Evolutionary conservation across 2,329 filamentous ascomycete genomes (phyloP).

Genomic region (Venturiaceae sp.): DNA sequence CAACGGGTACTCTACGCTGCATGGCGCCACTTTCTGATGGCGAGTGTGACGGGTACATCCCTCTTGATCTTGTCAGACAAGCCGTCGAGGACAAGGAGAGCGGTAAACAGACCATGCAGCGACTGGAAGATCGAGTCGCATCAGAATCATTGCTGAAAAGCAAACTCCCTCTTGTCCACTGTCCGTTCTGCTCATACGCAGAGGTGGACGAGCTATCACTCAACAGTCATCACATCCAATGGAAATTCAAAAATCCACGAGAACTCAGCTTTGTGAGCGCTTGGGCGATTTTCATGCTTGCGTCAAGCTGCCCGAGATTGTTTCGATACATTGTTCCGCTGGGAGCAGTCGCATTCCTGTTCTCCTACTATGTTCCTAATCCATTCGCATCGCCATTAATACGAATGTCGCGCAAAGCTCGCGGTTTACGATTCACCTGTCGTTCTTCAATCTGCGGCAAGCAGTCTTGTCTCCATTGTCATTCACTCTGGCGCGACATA

Average conservation of each 20-base stretch:
- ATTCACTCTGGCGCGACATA: conserved; percentile 75
- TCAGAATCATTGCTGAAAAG: conserved; percentile 67
- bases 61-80: conserved; percentile 57
- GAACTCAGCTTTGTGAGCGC: conserved; percentile 35
- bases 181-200: conserved; percentile 86
- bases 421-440: conserved; percentile 71
- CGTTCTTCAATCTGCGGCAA: conserved; percentile 57
- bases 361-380: conserved; percentile 15
- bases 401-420: conserved; percentile 57
- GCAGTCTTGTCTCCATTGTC: conserved; percentile 71
- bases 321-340: background rate
- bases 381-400: conserved; percentile 30
- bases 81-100: conserved; percentile 58
- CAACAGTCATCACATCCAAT: conserved; percentile 11
- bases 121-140: conserved; percentile 70
- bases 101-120: conserved; percentile 60
- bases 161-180: conserved; percentile 66
- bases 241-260: conserved; percentile 15
- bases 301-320: conserved; percentile 36
- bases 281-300: conserved; percentile 30
- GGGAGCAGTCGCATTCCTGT: background rate
- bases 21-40: conserved; percentile 59
- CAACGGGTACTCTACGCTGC: conserved; percentile 68
- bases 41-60: conserved; percentile 64
- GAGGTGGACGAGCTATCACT: conserved; percentile 56